phyloP scores from a whole-genome alignment of 2,329 filamentous ascomycete species.

The Pestalotiopsis sp. region DNA sequence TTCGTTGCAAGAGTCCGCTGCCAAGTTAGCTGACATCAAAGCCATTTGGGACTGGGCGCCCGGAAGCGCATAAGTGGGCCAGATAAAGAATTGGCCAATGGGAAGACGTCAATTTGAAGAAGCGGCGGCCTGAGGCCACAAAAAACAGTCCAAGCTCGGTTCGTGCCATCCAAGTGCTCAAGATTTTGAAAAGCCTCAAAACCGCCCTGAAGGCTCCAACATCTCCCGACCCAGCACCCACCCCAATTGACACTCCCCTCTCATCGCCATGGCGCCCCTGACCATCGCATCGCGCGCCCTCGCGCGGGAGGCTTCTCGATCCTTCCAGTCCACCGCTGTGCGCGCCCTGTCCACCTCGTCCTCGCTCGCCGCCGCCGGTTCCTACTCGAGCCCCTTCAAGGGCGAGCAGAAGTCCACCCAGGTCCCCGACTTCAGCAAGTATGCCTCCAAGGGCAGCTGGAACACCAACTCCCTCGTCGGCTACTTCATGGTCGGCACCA shows the following conservation, averaged over 20 bases:
- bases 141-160: slow-evolving; percentile 6
- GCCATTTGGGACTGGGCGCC: background rate
- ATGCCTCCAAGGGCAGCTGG: slow-evolving; percentile 69
- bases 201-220: slow-evolving; percentile 11
- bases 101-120: slow-evolving; percentile 1
- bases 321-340: slow-evolving; percentile 38
- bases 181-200: slow-evolving; percentile 13
- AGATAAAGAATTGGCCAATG: slow-evolving; percentile 4
- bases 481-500: slow-evolving; percentile 98
- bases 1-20: background rate
- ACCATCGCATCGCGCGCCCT: slow-evolving; percentile 68
- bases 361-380: slow-evolving; percentile 44
- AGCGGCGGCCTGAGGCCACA: slow-evolving; percentile 10
- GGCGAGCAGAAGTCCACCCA: slow-evolving; percentile 60
- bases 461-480: slow-evolving; percentile 82
- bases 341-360: slow-evolving; percentile 59
- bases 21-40: background rate
- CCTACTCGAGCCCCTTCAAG: slow-evolving; percentile 65
- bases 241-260: slow-evolving; percentile 20
- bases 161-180: background rate
- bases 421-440: slow-evolving; percentile 88
- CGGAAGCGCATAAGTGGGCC: background rate
- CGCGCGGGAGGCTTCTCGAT: slow-evolving; percentile 56
- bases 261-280: slow-evolving; percentile 64
- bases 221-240: slow-evolving; percentile 8